Percentiles rank a stretch among this genome's conserved stretches.
These are phyloP conservation scores for Austropuccinia psidii DNA, from an alignment of 1,284 basidiomycete species.

Conservation along the genomic window DNA sequence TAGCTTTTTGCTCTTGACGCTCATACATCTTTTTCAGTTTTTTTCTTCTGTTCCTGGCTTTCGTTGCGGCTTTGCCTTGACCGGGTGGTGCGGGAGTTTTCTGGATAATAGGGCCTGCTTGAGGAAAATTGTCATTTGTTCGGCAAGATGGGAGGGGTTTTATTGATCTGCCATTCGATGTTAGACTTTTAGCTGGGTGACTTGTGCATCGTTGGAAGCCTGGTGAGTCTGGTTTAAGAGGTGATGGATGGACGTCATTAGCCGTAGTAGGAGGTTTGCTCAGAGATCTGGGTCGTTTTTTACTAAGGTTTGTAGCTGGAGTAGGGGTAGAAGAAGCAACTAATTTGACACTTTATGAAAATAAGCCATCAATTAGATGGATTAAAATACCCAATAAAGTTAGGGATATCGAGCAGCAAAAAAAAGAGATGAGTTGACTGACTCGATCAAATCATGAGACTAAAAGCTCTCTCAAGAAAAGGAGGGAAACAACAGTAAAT, in stretches of 20 bases:
- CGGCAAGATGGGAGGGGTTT: not conserved
- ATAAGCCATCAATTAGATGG: not conserved
- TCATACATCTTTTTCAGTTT: not conserved
- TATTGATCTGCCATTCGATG: not conserved
- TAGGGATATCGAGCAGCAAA: not conserved
- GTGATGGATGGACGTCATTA: not conserved
- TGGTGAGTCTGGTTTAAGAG: not conserved
- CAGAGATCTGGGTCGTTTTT: slow-evolving; percentile 21
- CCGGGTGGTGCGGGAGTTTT: slow-evolving; percentile 10
- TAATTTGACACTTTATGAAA: not conserved
- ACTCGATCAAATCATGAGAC: slow-evolving; percentile 32
- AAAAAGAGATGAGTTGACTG: not conserved
- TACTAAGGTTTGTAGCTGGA: not conserved
- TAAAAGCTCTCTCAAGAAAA: not conserved
- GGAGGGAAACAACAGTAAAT: not conserved
- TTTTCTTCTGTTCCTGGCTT: slow-evolving; percentile 19
- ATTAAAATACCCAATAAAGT: not conserved
- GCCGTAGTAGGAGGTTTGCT: not conserved
- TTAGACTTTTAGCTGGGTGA: not conserved
- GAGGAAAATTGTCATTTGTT: not conserved
- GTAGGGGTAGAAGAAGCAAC: not conserved
- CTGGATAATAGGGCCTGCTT: not conserved
- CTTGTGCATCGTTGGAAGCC: not conserved
- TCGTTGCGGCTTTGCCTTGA: slow-evolving; percentile 16
- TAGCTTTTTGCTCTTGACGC: not conserved